Evolutionary conservation across 345 rosid genomes (phyloP).

Genomic region (Excoecaria cochinchinensis): DNA sequence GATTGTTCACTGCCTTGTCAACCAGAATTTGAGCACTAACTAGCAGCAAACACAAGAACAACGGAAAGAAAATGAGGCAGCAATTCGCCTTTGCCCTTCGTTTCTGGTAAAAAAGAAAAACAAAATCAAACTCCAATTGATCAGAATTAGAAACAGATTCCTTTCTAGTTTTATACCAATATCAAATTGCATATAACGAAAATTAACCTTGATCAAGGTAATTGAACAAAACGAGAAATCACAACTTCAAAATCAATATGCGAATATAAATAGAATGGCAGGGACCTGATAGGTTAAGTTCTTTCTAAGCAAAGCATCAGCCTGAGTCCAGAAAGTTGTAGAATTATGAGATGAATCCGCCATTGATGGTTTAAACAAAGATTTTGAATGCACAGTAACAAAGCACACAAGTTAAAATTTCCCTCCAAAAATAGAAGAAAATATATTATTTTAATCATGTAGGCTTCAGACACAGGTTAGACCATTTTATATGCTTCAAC

Average conservation of each 20-base stretch:
- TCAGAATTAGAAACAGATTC: not conserved
- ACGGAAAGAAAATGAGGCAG: slow-evolving; percentile 64
- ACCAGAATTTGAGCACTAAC: slow-evolving; percentile 43
- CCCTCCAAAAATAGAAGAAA: not conserved
- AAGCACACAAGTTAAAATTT: not conserved
- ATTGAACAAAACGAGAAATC: not conserved
- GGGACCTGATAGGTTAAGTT: slow-evolving; percentile 80
- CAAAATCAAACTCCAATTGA: not conserved
- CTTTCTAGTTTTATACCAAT: not conserved
- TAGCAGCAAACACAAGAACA: slow-evolving; percentile 56
- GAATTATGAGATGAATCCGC: slow-evolving; percentile 14
- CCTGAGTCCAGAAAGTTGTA: slow-evolving; percentile 53
- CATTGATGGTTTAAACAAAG: slow-evolving; percentile 7
- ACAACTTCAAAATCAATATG: not conserved
- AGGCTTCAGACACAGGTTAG: too few relatives aligned
- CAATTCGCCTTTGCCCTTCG: slow-evolving; percentile 58
- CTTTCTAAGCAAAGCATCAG: slow-evolving; percentile 79
- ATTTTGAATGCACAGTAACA: not conserved
- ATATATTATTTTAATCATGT: too few relatives aligned
- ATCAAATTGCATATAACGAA: not conserved
- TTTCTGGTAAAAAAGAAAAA: slow-evolving; percentile 43
- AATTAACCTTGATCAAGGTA: not conserved
- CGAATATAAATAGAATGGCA: not conserved
- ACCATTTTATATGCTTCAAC: too few relatives aligned
- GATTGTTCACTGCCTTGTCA: slow-evolving; percentile 24